Percentiles rank a stretch among this genome's conserved stretches.
phyloP scores from a whole-genome alignment of 306 rosid species.

The Echinosophora koreensis region DNA sequence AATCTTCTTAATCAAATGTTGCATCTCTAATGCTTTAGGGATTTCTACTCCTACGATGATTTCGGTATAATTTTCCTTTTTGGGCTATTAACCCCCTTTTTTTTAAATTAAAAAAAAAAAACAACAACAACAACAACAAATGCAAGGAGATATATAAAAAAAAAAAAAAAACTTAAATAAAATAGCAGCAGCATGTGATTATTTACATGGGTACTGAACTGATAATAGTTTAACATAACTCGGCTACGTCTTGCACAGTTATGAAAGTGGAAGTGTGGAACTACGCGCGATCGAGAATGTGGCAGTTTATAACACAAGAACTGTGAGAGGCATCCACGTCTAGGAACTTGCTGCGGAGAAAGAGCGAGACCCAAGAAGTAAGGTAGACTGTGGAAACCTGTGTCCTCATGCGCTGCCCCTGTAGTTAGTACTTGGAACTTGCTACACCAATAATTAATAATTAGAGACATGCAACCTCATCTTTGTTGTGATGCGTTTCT shows the following conservation, averaged over 20 bases:
- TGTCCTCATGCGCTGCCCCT: constrained; percentile 31
- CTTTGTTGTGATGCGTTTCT: neutral
- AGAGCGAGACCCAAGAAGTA: constrained; percentile 55
- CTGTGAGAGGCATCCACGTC: constrained; percentile 26
- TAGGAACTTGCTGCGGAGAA: constrained; percentile 59
- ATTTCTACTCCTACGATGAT: too few relatives aligned
- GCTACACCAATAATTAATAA: neutral
- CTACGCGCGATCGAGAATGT: constrained; percentile 19
- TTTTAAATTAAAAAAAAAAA: too few relatives aligned
- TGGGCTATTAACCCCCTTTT: too few relatives aligned
- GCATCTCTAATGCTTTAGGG: too few relatives aligned
- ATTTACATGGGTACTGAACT: too few relatives aligned
- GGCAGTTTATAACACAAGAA: constrained; percentile 40
- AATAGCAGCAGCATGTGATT: too few relatives aligned
- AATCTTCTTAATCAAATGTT: too few relatives aligned
- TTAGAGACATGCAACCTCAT: neutral
- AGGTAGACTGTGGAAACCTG: constrained; percentile 21
- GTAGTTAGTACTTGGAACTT: neutral
- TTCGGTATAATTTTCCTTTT: too few relatives aligned
- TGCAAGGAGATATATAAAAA: too few relatives aligned
- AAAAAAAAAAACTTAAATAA: too few relatives aligned
- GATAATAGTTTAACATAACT: too few relatives aligned
- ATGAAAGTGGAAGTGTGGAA: constrained; percentile 1
- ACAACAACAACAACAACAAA: too few relatives aligned
- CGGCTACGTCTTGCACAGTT: neutral